Evolutionary conservation across 2,329 filamentous ascomycete species (phyloP), one percentile per base, ranked within the genome.

Genomic region (Hymenoscyphus repandus): DNA sequence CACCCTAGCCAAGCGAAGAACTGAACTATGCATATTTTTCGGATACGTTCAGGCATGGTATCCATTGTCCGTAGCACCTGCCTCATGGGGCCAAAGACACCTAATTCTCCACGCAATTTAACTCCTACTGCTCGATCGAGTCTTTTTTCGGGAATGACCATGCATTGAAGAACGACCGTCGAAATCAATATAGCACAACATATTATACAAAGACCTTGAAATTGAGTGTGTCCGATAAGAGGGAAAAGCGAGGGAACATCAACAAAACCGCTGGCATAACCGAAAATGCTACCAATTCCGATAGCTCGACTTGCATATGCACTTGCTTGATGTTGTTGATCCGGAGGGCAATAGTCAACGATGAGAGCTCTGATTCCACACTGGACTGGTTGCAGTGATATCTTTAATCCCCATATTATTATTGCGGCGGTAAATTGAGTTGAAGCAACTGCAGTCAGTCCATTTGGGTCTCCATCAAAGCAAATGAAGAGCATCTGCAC

Each of bases 321-420:
- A 40, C 55, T 64, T 30, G 65, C 65, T 30, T 61, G 47, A 7
- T 48, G 43, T 53, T 67, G 64, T 50, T 68, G 65, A 10, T 55
- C 30, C 2, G 61, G 53, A 50, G 58, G 62, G 37, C 56, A 59
- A 38, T 40, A 34, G 44, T 68, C 65, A 11, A 67, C 55, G 37
- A 60, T 62, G 15, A 68, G 49, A 6, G 65, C 53, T 31, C 65
- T 57, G 22, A 66, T 46, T 13, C 57, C 64, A 7, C 56, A 55
- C 48, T 67, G 65, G 10, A 68, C 54, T 20, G 62, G 61, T 37
- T 67, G 62, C 12, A 66, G 60, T n/a, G 56, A 55, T 2, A 66
- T 41, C 34, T 64, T 63, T 12, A 67, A 51, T 15, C 55, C 38
- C 36, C 58, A 55, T 38, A 65, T 55, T 18, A 46, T 60, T 6